Evolutionary conservation across 371 early-diverging fungal genomes (phyloP).

Genomic region (Mucor plumbeus): DNA sequence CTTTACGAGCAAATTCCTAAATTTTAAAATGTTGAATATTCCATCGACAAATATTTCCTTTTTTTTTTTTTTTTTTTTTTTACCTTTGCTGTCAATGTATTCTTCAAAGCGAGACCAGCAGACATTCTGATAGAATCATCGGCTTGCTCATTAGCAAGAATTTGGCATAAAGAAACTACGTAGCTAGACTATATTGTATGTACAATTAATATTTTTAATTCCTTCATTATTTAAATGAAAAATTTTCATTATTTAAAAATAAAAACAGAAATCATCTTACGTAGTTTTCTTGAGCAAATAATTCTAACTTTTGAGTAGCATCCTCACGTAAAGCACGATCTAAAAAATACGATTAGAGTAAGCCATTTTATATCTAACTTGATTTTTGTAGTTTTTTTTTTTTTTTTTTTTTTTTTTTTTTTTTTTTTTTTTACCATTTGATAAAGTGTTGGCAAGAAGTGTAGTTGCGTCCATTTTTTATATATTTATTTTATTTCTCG

Average conservation of each 20-base stretch:
- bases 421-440: slow-evolving; percentile 56
- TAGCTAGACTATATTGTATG: slow-evolving; percentile 68
- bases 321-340: slow-evolving; percentile 68
- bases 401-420: slow-evolving; percentile 24
- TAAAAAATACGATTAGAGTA: slow-evolving; percentile 31
- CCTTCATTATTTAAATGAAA: background rate
- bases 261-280: slow-evolving; percentile 55
- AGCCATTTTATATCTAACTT: slow-evolving; percentile 33
- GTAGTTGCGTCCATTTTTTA: slow-evolving; percentile 72
- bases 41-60: background rate
- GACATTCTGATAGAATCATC: slow-evolving; percentile 70
- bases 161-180: slow-evolving; percentile 76
- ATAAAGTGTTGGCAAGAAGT: slow-evolving; percentile 77
- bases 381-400: too few species aligned
- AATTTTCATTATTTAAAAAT: background rate
- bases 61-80: background rate
- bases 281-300: slow-evolving; percentile 78
- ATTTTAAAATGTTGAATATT: background rate
- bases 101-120: slow-evolving; percentile 93
- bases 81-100: slow-evolving; percentile 87
- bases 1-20: slow-evolving; percentile 71
- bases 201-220: background rate
- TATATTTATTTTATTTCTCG: slow-evolving; percentile 13
- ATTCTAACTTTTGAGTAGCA: slow-evolving; percentile 77
- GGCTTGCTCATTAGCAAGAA: slow-evolving; percentile 78